A percentile compares a stretch with the other conserved stretches of the same genome.
Conservation (phyloP, 306 rosid genomes). For the Styphnolobium japonicum region DNA sequence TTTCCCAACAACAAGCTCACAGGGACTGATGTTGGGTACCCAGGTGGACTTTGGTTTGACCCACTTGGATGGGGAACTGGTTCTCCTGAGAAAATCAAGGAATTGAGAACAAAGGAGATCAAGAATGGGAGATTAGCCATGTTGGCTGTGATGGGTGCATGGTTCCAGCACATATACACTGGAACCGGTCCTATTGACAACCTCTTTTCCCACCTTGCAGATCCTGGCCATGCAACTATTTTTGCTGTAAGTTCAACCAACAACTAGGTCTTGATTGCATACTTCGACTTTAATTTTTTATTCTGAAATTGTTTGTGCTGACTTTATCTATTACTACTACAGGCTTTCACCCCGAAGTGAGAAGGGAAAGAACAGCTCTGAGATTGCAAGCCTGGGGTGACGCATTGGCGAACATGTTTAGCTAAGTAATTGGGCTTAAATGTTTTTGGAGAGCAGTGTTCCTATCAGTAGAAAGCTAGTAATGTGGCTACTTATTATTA, state of each 20-base stretch:
- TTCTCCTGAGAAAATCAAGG: neutral
- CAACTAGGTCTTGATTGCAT: neutral
- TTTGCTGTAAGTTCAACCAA: slow-evolving; percentile 47
- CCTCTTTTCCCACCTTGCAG: slow-evolving; percentile 56
- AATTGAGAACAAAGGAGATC: neutral
- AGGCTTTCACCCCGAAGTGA: slow-evolving; percentile 71
- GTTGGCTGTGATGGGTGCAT: neutral
- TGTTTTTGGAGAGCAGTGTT: slow-evolving; percentile 22
- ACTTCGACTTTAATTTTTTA: neutral
- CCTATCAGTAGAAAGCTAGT: slow-evolving; percentile 35
- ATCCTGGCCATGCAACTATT: slow-evolving; percentile 75
- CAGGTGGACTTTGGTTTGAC: neutral
- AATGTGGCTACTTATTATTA: slow-evolving; percentile 32
- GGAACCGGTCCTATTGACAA: neutral
- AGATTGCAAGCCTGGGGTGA: slow-evolving; percentile 25
- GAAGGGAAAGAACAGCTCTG: neutral
- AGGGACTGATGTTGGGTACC: neutral
- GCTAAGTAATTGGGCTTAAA: slow-evolving; percentile 12
- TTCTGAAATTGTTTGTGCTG: slow-evolving; percentile 6
- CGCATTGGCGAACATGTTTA: slow-evolving; percentile 19
- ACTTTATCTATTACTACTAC: slow-evolving; percentile 19
- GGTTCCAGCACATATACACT: neutral
- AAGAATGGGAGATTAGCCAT: neutral
- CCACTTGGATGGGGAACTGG: neutral
- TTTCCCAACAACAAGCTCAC: neutral